phyloP scores from a whole-genome alignment of 2,329 filamentous ascomycete genomes.

The Eurotiales sp. region DNA sequence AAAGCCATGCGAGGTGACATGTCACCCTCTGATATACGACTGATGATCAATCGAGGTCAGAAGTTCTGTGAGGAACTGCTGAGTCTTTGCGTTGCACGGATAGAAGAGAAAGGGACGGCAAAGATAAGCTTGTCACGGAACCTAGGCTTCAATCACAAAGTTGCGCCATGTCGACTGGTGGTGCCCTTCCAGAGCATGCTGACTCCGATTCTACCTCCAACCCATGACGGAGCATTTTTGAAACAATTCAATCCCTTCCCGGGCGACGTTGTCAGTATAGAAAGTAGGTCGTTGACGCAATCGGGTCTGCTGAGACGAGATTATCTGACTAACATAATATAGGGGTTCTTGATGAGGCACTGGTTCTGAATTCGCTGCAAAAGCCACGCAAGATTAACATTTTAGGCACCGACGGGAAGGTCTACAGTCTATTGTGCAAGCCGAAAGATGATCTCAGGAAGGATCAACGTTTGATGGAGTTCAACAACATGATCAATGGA shows the following conservation, averaged over 20 bases:
- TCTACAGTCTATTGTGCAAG: slow-evolving; percentile 90
- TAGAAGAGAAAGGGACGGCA: slow-evolving; percentile 63
- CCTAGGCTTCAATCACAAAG: slow-evolving; percentile 78
- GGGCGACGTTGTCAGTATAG: slow-evolving; percentile 78
- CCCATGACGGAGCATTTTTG: slow-evolving; percentile 65
- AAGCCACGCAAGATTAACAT: slow-evolving; percentile 87
- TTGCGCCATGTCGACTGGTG: slow-evolving; percentile 77
- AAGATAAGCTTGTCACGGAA: slow-evolving; percentile 73
- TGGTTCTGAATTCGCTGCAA: slow-evolving; percentile 86
- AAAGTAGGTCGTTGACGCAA: slow-evolving; percentile 36
- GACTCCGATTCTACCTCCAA: slow-evolving; percentile 71
- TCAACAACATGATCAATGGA: slow-evolving; percentile 96
- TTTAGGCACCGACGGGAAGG: slow-evolving; percentile 80
- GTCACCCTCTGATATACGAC: slow-evolving; percentile 58
- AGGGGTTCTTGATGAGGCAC: slow-evolving; percentile 77
- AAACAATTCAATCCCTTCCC: slow-evolving; percentile 80
- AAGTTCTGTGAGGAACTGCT: slow-evolving; percentile 79
- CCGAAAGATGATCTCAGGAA: slow-evolving; percentile 97
- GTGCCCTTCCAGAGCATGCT: slow-evolving; percentile 84
- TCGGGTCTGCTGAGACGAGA: background rate
- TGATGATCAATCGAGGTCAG: slow-evolving; percentile 72
- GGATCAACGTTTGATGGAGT: slow-evolving; percentile 98
- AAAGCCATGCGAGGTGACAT: slow-evolving; percentile 39
- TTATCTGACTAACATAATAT: slow-evolving; percentile 19
- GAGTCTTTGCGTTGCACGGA: slow-evolving; percentile 71